Percentiles rank a stretch among this genome's conserved stretches.
These are phyloP conservation scores for Diaporthe sp. DNA, from an alignment of 2,329 filamentous ascomycete genomes.

Conservation along the genomic window DNA sequence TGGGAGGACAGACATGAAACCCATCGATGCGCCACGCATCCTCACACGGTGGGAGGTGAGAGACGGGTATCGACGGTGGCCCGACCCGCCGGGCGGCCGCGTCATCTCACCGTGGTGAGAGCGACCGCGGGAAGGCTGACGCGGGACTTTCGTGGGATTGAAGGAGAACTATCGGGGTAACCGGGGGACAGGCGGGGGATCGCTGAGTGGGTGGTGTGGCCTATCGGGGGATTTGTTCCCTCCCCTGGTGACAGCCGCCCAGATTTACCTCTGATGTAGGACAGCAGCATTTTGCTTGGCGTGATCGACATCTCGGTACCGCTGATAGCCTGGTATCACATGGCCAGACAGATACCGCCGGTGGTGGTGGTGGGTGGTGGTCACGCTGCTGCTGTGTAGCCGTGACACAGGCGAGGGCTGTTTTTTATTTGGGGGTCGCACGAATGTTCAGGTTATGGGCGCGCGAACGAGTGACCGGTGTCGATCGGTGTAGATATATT, in stretches of 20 bases:
- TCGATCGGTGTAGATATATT: background rate
- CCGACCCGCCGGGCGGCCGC: constrained; percentile 24
- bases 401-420: background rate
- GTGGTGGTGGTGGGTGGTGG: background rate
- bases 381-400: constrained; percentile 15
- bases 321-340: background rate
- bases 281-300: background rate
- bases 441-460: background rate
- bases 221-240: background rate
- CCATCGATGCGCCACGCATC: constrained; percentile 2
- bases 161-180: background rate
- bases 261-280: background rate
- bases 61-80: constrained; percentile 4
- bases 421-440: background rate
- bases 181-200: background rate
- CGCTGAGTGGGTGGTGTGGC: background rate
- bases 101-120: background rate
- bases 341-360: background rate
- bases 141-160: background rate
- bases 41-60: background rate
- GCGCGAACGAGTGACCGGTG: background rate
- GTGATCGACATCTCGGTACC: background rate
- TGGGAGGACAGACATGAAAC: background rate
- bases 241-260: constrained; percentile 4
- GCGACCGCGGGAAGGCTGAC: background rate